Evolutionary conservation across 2,329 filamentous ascomycete species (phyloP), one percentile per base, ranked within the genome.

Genomic region (Macrophomina phaseolina): DNA sequence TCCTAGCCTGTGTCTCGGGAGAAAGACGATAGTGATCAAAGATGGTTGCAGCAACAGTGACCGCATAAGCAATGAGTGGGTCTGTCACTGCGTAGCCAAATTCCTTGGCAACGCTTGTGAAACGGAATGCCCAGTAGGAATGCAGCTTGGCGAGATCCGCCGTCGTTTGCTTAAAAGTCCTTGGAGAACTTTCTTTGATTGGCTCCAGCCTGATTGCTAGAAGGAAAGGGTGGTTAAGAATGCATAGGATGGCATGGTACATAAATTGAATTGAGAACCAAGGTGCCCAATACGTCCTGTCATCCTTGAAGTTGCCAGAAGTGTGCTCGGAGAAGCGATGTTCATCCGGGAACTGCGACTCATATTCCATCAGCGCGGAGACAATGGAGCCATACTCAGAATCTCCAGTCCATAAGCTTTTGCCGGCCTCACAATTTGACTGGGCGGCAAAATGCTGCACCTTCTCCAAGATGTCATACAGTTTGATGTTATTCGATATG

Each of bases 21-120:
- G 84, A 83, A 18, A 85, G 85, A 67, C 83, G 85, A 34, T 85
- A 80, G 68, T 86, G 84, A 2, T 86, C 71, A 68, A 84, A 84
- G 36, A 86, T 85, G 1, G 84, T 86, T 1, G 84, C 84, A 4
- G 85, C 81, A 3, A 86, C 81, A 0, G 82, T 83, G 2, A 82
- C 83, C 60, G 83, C 83, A 42, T 86, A 84, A 2, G 80, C 81
- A 11, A 84, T 70, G 23, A 82, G 78, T 1, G 82, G 82, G 70
- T 84, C 82, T 4, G 81, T 81, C 4, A 83, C 78, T 58, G 79
- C 73, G 65, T 84, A 83, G 0, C 72, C 73, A 70, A 82, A 81
- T 69, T 81, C 77, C 73, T 79, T 75, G 67, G 81, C 78, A 68
- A 80, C 79, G 48, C 84, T 81, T 52, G 86, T 80, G 58, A 85